phyloP scores from a whole-genome alignment of 257 asterid species.

The Lycium ferocissimum region DNA sequence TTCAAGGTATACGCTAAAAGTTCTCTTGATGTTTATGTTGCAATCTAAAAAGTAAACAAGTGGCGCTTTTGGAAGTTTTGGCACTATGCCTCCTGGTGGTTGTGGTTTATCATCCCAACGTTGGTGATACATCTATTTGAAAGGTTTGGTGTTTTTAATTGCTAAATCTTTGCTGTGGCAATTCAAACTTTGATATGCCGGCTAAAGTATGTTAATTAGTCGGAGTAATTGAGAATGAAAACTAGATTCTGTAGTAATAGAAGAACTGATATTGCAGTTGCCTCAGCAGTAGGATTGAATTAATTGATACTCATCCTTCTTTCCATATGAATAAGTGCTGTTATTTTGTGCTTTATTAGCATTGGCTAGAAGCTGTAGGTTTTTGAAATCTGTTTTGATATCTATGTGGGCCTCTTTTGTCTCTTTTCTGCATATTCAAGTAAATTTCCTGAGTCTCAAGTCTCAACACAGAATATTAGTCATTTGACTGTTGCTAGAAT shows the following conservation, averaged over 20 bases:
- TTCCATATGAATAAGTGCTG: background rate
- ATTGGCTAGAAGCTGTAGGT: background rate
- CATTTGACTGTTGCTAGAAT: background rate
- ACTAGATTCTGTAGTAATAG: background rate
- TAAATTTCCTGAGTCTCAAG: background rate
- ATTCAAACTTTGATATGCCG: constrained; percentile 13
- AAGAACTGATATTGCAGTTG: constrained; percentile 14
- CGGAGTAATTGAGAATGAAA: constrained; percentile 6
- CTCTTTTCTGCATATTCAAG: constrained; percentile 6
- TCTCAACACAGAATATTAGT: background rate
- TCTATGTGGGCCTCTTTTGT: background rate
- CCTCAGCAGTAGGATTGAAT: background rate
- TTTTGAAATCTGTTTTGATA: background rate
- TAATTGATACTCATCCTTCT: background rate
- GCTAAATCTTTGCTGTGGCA: background rate
- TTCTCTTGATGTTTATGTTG: background rate
- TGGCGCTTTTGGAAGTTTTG: background rate
- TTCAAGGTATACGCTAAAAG: background rate
- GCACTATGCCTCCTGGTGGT: background rate
- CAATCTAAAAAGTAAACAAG: background rate
- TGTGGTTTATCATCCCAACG: background rate
- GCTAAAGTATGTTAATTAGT: background rate
- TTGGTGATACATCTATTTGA: background rate
- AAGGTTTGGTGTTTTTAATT: too few relatives aligned
- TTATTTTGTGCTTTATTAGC: constrained; percentile 1